phyloP scores from a whole-genome alignment of 352 stramenopile species.

The Phytopythium cucurbitacearum region DNA sequence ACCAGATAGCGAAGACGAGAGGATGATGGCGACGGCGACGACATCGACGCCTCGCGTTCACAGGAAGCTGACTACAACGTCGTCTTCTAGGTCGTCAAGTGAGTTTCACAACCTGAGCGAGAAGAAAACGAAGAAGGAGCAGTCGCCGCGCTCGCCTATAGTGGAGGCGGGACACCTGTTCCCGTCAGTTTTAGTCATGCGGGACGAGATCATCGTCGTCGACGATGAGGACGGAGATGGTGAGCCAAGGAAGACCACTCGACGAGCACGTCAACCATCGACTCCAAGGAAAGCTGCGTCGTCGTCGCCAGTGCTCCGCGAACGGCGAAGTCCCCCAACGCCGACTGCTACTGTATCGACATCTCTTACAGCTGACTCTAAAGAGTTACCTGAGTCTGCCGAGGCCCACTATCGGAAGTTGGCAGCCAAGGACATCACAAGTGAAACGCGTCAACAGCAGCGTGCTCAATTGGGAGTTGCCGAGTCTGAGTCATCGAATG shows the following conservation, averaged over 20 bases:
- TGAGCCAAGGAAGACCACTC: no score
- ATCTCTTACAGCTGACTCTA: no score
- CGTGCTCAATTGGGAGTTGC: no score
- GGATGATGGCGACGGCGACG: neutral
- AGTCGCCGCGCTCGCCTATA: neutral
- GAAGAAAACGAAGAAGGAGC: neutral
- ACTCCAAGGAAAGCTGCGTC: neutral
- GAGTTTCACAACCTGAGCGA: neutral
- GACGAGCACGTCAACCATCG: neutral
- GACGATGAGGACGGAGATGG: slow-evolving; percentile 2
- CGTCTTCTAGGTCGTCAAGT: no score
- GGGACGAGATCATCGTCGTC: slow-evolving; percentile 4
- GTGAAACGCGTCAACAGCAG: no score
- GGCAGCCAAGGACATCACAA: no score
- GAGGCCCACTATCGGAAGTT: no score
- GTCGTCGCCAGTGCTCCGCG: neutral
- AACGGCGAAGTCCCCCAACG: neutral
- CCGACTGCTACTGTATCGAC: neutral
- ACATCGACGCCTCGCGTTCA: neutral
- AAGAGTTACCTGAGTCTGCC: no score
- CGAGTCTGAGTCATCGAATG: no score
- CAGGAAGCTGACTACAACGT: neutral
- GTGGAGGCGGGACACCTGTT: neutral
- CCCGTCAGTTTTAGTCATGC: neutral
- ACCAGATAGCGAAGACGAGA: slow-evolving; percentile 1